Conservation (phyloP, 441 rosid genomes). For the Capsella rubella region DNA sequence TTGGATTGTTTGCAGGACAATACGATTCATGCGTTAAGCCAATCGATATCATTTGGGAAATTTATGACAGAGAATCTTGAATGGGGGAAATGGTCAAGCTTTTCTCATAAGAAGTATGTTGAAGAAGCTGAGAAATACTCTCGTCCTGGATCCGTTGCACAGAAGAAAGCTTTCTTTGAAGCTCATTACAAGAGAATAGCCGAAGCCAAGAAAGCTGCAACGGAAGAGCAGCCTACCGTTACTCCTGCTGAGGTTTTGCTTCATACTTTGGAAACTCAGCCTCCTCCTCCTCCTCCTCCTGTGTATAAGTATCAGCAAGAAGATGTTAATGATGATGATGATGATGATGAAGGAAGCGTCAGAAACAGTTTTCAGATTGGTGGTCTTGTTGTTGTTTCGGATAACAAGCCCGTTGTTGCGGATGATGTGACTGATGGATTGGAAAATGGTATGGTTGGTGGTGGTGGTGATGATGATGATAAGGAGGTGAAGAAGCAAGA, state of each 20-base stretch:
- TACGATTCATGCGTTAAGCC: slow-evolving; percentile 54
- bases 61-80: slow-evolving; percentile 63
- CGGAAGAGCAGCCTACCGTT: slow-evolving; percentile 35
- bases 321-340: background rate
- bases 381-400: background rate
- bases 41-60: slow-evolving; percentile 72
- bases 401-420: background rate
- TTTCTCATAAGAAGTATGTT: slow-evolving; percentile 66
- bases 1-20: slow-evolving; percentile 53
- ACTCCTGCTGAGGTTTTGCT: slow-evolving; percentile 41
- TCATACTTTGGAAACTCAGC: slow-evolving; percentile 43
- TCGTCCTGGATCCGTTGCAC: slow-evolving; percentile 78
- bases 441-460: slow-evolving; percentile 9
- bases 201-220: slow-evolving; percentile 59
- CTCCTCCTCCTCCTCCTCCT: slow-evolving; percentile 33
- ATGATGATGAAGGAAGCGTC: background rate
- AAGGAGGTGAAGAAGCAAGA: slow-evolving; percentile 21
- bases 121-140: slow-evolving; percentile 78
- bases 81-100: slow-evolving; percentile 81
- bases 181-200: slow-evolving; percentile 73
- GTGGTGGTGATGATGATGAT: background rate
- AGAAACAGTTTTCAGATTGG: slow-evolving; percentile 28
- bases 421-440: background rate
- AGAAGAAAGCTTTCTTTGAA: slow-evolving; percentile 81
- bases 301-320: background rate